These are phyloP conservation scores for Apiospora arundinis DNA, from an alignment of 2,329 filamentous ascomycete genomes.

Conservation along the genomic window DNA sequence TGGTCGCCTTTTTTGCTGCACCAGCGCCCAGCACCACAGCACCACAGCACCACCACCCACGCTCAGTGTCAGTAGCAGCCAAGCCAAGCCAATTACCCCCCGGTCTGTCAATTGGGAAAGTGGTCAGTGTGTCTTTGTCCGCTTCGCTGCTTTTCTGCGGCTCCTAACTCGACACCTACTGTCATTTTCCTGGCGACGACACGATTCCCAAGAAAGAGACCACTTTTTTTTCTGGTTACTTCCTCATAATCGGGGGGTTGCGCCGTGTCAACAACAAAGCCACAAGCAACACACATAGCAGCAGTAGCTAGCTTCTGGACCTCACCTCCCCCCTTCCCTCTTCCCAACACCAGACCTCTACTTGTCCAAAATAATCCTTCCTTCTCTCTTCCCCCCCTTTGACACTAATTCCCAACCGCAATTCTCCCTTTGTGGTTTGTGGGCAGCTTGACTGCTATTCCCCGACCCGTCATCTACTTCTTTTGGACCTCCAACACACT, in stretches of 20 bases:
- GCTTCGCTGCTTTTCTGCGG: constrained; percentile 11
- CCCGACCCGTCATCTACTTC: constrained; percentile 3
- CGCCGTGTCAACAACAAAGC: constrained; percentile 22
- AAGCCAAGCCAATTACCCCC: constrained; percentile 10
- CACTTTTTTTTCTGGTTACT: constrained; percentile 23
- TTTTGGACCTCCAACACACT: constrained; percentile 19
- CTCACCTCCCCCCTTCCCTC: constrained; percentile 28
- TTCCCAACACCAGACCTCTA: constrained; percentile 18
- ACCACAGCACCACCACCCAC: neutral
- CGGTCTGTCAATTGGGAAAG: constrained; percentile 16
- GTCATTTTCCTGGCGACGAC: constrained; percentile 15
- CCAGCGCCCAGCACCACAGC: neutral
- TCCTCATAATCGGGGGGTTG: constrained; percentile 20
- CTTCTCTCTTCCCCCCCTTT: constrained; percentile 17
- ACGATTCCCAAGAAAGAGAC: constrained; percentile 19
- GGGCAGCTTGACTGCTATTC: constrained; percentile 21
- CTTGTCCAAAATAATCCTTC: constrained; percentile 15
- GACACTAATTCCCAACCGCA: constrained; percentile 16
- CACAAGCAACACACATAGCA: constrained; percentile 17
- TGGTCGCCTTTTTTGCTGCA: constrained; percentile 7
- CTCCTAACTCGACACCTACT: constrained; percentile 6
- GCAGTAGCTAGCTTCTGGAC: constrained; percentile 27
- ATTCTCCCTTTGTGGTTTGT: constrained; percentile 20
- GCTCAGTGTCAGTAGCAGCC: neutral
- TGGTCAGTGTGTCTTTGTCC: constrained; percentile 18